Conservation (phyloP, 1,139 yeast genomes). For the Geotrichum siamense region DNA sequence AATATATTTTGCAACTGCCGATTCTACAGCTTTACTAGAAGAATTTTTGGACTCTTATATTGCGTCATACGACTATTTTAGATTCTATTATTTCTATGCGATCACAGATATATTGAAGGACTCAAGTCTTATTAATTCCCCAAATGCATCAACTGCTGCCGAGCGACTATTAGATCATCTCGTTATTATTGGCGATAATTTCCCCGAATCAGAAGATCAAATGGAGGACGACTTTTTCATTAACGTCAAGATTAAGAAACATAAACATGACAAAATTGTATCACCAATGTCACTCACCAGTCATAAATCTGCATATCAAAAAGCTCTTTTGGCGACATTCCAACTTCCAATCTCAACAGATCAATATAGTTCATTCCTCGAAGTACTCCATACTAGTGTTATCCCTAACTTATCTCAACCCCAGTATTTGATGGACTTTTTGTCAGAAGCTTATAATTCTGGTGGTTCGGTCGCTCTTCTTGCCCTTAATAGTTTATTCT, state of each 20-base stretch:
- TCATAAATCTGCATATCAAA: conserved; percentile 64
- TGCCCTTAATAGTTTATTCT: conserved; percentile 82
- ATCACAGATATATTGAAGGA: conserved; percentile 17
- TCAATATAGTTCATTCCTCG: conserved; percentile 65
- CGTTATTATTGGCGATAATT: conserved; percentile 17
- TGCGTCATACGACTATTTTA: conserved; percentile 36
- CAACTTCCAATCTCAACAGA: conserved; percentile 40
- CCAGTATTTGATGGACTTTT: conserved; percentile 80
- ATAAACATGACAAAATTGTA: conserved; percentile 49
- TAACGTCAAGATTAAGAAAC: conserved; percentile 37
- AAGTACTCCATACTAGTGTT: conserved; percentile 71
- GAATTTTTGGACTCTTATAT: conserved; percentile 57
- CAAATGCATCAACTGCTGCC: conserved; percentile 14
- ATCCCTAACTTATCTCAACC: conserved; percentile 79
- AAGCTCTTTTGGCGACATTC: conserved; percentile 54
- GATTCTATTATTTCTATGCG: conserved; percentile 25
- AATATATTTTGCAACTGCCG: conserved; percentile 38
- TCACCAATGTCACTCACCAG: conserved; percentile 41
- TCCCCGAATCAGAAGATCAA: conserved; percentile 29
- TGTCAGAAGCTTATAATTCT: conserved; percentile 74
- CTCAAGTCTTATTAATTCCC: conserved; percentile 11
- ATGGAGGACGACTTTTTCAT: conserved; percentile 25
- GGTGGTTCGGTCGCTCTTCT: conserved; percentile 69
- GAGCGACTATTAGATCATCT: conserved; percentile 17
- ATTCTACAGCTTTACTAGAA: conserved; percentile 42